Percentiles rank a stretch among this genome's conserved stretches.
Evolutionary conservation across 2,329 filamentous ascomycete species (phyloP).

Genomic region (Arthrobotrys sinensis): DNA sequence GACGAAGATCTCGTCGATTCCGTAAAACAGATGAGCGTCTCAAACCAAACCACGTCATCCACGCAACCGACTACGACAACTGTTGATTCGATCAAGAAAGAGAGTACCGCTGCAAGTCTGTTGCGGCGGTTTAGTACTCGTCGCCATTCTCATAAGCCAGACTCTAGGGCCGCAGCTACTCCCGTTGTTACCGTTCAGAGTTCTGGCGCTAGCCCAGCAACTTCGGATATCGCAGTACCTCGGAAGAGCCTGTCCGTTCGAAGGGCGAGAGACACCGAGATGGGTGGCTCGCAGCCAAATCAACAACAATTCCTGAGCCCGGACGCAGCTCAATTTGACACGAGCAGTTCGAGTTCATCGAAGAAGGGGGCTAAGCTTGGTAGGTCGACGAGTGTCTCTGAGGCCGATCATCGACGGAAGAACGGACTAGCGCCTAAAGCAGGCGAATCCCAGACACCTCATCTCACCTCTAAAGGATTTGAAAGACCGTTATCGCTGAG

Average conservation of each 20-base stretch:
- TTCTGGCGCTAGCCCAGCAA: conserved; percentile 76
- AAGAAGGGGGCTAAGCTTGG: conserved; percentile 80
- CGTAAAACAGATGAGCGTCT: conserved; percentile 76
- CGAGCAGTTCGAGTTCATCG: conserved; percentile 67
- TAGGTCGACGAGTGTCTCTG: conserved; percentile 84
- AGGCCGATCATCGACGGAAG: conserved; percentile 63
- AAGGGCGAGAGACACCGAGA: conserved; percentile 72
- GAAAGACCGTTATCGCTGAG: conserved; percentile 62
- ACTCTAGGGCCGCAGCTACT: conserved; percentile 77
- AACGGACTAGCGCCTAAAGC: conserved; percentile 65
- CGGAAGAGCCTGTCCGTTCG: conserved; percentile 92
- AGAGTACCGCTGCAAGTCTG: conserved; percentile 86
- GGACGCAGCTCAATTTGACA: conserved; percentile 75
- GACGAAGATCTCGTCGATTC: conserved; percentile 89
- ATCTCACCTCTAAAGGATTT: conserved; percentile 62
- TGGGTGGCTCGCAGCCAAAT: conserved; percentile 76
- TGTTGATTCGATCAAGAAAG: conserved; percentile 80
- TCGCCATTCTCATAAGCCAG: conserved; percentile 75
- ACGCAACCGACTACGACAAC: conserved; percentile 64
- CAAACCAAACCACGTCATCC: conserved; percentile 72
- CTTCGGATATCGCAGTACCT: conserved; percentile 70
- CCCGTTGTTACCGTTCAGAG: conserved; percentile 82
- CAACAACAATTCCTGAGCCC: conserved; percentile 85
- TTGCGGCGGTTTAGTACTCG: conserved; percentile 92
- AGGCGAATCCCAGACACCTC: conserved; percentile 64